A percentile compares a stretch with the other conserved stretches of the same genome.
phyloP scores from a whole-genome alignment of 257 asterid species.

The Solanum phureja region DNA sequence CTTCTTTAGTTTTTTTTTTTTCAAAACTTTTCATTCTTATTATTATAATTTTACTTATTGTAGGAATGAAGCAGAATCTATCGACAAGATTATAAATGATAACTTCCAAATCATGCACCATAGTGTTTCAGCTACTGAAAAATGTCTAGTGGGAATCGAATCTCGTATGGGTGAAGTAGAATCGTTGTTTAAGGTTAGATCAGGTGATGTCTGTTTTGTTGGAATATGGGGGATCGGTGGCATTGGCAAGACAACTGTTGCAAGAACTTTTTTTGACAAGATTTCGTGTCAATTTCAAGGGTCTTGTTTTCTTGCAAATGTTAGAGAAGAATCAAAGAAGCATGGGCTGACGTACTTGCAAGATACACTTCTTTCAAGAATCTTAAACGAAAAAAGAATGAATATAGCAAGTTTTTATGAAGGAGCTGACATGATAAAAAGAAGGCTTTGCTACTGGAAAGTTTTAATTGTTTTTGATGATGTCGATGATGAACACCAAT shows the following conservation, averaged over 20 bases:
- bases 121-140: not conserved
- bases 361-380: not conserved
- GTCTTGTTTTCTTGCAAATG: not conserved
- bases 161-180: not conserved
- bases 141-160: not conserved
- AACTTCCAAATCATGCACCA: not conserved
- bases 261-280: not conserved
- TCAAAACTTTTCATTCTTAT: not conserved
- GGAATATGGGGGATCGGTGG: slow-evolving; percentile 2
- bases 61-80: not conserved
- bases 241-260: slow-evolving; percentile 1
- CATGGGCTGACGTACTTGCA: not conserved
- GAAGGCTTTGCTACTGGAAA: not conserved
- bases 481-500: not conserved
- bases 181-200: not conserved
- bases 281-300: not conserved
- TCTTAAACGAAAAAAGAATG: not conserved
- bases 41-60: not conserved
- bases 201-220: not conserved
- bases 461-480: not conserved
- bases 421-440: not conserved
- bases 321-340: not conserved
- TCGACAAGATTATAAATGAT: not conserved
- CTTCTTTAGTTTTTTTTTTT: not conserved
- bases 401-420: not conserved